A percentile compares a stretch with the other conserved stretches of the same genome.
Conservation (phyloP, 1,139 yeast species). For the Geotrichum carabidarum region DNA sequence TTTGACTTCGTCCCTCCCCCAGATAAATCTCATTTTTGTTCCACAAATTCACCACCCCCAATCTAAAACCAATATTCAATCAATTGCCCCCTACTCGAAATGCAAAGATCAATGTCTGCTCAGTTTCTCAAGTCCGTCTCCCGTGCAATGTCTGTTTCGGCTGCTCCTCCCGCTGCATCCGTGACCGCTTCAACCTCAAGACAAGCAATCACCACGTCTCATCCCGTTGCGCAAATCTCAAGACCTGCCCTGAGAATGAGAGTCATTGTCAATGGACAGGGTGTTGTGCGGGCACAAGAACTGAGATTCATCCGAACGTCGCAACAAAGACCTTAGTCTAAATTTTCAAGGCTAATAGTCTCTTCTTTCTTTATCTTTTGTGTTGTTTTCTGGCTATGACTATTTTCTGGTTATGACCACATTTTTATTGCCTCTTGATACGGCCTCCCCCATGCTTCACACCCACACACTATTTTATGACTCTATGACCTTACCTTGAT, state of each 20-base stretch:
- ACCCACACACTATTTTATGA: no score
- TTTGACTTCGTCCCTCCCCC: background rate
- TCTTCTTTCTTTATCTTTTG: no score
- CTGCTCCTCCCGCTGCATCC: background rate
- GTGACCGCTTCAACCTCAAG: no score
- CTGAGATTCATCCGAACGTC: conserved; percentile 6
- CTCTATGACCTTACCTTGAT: no score
- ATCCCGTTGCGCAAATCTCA: background rate
- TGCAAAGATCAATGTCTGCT: conserved; percentile 7
- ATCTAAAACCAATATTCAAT: no score
- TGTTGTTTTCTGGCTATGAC: no score
- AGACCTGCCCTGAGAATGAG: conserved; percentile 14
- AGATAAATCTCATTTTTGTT: background rate
- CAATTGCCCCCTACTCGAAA: background rate
- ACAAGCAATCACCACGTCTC: no score
- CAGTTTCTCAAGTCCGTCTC: conserved; percentile 7
- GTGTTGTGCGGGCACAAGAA: conserved; percentile 14
- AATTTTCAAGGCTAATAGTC: background rate
- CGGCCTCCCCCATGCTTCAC: no score
- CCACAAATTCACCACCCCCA: no score
- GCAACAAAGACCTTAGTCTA: background rate
- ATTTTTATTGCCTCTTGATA: no score
- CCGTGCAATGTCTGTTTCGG: conserved; percentile 6
- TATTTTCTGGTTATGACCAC: no score
- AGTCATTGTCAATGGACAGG: conserved; percentile 13